Percentiles rank a stretch among this genome's conserved stretches.
phyloP scores from a whole-genome alignment of 2,329 filamentous ascomycete species.

The Xylaria sp. region DNA sequence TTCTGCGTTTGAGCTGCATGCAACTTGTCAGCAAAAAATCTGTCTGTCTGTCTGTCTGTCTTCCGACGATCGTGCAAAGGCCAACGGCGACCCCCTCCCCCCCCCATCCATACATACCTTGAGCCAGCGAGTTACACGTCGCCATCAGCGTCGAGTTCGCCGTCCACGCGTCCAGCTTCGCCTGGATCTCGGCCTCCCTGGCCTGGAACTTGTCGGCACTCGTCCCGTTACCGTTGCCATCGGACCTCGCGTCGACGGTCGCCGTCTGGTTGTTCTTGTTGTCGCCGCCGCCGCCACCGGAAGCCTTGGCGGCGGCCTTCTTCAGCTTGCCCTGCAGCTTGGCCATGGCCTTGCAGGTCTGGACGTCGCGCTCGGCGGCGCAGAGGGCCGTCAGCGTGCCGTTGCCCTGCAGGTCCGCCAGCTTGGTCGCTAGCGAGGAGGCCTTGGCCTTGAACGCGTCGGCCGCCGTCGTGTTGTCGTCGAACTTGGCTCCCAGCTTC shows the following conservation, averaged over 20 bases:
- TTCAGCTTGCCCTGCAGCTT: slow-evolving; percentile 35
- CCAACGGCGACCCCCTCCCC: no score
- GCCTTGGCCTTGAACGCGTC: slow-evolving; percentile 39
- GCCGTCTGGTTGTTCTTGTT: slow-evolving; percentile 41
- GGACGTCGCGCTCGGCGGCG: slow-evolving; percentile 8
- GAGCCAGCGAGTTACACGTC: slow-evolving; percentile 31
- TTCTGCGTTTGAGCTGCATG: background rate
- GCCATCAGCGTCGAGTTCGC: slow-evolving; percentile 42
- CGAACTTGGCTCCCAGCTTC: slow-evolving; percentile 37
- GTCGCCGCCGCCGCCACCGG: no score
- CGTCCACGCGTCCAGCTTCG: slow-evolving; percentile 37
- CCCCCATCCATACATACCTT: slow-evolving; percentile 4
- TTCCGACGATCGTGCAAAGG: no score
- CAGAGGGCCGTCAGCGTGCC: slow-evolving; percentile 35
- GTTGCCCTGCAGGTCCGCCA: slow-evolving; percentile 39
- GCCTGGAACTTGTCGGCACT: slow-evolving; percentile 40
- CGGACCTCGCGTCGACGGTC: slow-evolving; percentile 35
- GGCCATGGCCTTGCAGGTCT: slow-evolving; percentile 39
- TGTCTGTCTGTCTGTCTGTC: no score
- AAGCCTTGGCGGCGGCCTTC: slow-evolving; percentile 36
- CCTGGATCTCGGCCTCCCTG: slow-evolving; percentile 37
- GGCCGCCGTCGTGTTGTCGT: slow-evolving; percentile 41
- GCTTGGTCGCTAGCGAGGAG: slow-evolving; percentile 30
- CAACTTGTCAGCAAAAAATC: background rate
- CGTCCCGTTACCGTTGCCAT: slow-evolving; percentile 45